Evolutionary conservation across 768 basidiomycete species (phyloP).

Genomic region (Suillus brevipes): DNA sequence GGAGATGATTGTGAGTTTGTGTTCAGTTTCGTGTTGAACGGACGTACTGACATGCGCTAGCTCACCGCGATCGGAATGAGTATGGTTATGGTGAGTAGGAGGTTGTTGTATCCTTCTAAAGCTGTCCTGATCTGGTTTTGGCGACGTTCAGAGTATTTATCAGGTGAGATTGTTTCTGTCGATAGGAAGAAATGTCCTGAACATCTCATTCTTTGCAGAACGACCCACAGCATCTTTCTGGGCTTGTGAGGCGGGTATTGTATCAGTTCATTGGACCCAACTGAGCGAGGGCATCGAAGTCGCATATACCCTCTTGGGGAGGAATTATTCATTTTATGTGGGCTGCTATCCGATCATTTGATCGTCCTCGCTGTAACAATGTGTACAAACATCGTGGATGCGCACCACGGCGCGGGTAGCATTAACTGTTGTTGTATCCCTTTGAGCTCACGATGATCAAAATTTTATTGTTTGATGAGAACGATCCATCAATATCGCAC

Average conservation of each 20-base stretch:
- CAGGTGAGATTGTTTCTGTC: conserved; percentile 42
- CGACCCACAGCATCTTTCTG: conserved; percentile 80
- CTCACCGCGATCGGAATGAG: conserved; percentile 80
- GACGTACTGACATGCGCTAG: conserved; percentile 27
- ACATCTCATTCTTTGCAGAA: conserved; percentile 33
- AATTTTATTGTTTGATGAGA: neutral
- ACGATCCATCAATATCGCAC: neutral
- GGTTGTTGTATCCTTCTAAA: neutral
- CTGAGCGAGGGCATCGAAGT: conserved; percentile 29
- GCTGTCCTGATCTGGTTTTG: neutral
- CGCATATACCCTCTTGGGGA: neutral
- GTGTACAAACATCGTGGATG: neutral
- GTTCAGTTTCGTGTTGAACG: neutral
- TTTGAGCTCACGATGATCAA: neutral
- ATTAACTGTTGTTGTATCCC: neutral
- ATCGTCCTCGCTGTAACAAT: neutral
- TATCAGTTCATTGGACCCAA: conserved; percentile 93
- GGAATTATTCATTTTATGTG: neutral
- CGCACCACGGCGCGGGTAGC: neutral
- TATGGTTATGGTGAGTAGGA: conserved; percentile 77
- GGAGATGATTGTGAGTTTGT: conserved; percentile 61
- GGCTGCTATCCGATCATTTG: neutral
- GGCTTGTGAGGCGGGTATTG: conserved; percentile 75
- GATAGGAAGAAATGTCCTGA: neutral
- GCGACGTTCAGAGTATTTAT: conserved; percentile 62